phyloP scores from a whole-genome alignment of 1,139 yeast species.

The Candida gigantensis region DNA sequence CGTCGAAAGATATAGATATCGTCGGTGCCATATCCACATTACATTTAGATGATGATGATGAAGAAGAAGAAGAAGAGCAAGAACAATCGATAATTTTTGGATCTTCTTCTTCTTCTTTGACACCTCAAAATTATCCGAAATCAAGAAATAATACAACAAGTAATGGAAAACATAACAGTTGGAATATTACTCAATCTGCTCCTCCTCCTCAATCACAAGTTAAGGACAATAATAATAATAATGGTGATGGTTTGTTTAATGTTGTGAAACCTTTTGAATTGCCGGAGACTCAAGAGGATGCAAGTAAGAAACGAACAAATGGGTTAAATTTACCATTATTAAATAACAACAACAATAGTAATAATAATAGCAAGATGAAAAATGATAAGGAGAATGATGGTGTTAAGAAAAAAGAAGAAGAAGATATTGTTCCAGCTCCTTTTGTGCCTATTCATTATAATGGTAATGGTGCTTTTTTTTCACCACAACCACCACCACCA shows the following conservation, averaged over 20 bases:
- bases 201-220: constrained; percentile 37
- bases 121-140: constrained; percentile 32
- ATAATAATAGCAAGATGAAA: no score
- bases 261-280: constrained; percentile 36
- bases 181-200: constrained; percentile 33
- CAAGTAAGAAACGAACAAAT: constrained; percentile 11
- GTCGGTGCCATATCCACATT: constrained; percentile 45
- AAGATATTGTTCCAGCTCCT: background rate
- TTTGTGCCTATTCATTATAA: constrained; percentile 4
- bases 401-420: background rate
- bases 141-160: background rate
- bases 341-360: no score
- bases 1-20: constrained; percentile 32
- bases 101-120: no score
- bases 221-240: constrained; percentile 10
- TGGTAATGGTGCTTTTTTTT: constrained; percentile 1
- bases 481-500: constrained; percentile 23
- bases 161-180: constrained; percentile 15
- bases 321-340: constrained; percentile 13
- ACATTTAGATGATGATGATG: constrained; percentile 40
- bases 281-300: constrained; percentile 29
- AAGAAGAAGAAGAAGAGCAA: constrained; percentile 10
- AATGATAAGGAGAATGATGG: constrained; percentile 5
- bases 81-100: no score
- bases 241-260: constrained; percentile 17